phyloP scores from a whole-genome alignment of 768 basidiomycete genomes.

The Mycena metata region DNA sequence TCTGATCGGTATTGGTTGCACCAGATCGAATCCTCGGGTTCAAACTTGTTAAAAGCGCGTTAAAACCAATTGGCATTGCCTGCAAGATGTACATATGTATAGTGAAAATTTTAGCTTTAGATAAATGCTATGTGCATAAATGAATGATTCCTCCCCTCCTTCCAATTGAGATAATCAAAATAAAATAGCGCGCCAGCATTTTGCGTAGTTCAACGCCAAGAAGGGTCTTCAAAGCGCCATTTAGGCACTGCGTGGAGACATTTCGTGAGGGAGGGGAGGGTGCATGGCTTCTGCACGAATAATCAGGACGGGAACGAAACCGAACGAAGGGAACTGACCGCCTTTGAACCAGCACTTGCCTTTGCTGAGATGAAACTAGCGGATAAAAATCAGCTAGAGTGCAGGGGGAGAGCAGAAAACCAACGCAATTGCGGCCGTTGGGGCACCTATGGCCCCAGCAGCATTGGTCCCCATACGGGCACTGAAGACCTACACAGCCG shows the following conservation, averaged over 20 bases:
- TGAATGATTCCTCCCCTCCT: constrained; percentile 24
- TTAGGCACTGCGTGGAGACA: neutral
- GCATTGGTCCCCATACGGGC: constrained; percentile 81
- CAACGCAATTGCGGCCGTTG: constrained; percentile 73
- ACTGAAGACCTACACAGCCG: constrained; percentile 67
- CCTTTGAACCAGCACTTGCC: constrained; percentile 94
- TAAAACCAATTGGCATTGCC: neutral
- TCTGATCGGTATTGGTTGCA: neutral
- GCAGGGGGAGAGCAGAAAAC: neutral
- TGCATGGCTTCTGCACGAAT: constrained; percentile 59
- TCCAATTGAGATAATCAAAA: constrained; percentile 23
- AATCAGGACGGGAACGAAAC: neutral
- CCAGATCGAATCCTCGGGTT: neutral
- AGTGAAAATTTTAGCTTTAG: constrained; percentile 30
- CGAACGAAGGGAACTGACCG: constrained; percentile 49
- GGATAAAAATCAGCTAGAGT: neutral
- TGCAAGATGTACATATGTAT: constrained; percentile 33
- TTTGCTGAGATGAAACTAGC: constrained; percentile 71
- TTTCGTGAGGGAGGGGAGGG: constrained; percentile 40
- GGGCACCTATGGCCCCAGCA: constrained; percentile 91
- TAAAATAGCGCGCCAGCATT: constrained; percentile 25
- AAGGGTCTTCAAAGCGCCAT: neutral
- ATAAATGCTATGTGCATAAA: constrained; percentile 31
- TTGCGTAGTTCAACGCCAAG: constrained; percentile 11
- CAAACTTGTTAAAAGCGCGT: neutral